Evolutionary conservation across 768 basidiomycete genomes (phyloP), one percentile per base, ranked within the genome.

Genomic region (Sporobolomyces phaffii): DNA sequence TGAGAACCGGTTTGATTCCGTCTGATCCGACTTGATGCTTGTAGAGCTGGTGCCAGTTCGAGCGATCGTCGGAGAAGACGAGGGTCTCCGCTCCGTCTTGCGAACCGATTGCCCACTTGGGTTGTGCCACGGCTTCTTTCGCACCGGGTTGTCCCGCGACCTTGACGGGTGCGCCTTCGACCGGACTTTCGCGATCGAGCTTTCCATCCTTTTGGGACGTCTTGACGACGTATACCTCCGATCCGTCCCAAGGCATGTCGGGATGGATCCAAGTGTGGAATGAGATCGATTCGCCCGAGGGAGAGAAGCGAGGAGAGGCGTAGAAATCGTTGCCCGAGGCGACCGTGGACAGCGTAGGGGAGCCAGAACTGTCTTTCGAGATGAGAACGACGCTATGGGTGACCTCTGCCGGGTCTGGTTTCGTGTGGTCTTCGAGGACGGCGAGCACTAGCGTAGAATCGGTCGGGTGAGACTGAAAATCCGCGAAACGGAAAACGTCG

Each of bases 191-290:
- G 7, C 33, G 28, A 10, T 60, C 26, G 34, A 45, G 24, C 29
- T 62, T 54, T 10, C 47, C 34, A 40, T 67, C 43, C 15, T 40
- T 36, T 13, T 57, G 40, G 24, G 62, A 45, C 38, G 86, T 78
- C n/a, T 82, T 78, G 0, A 82, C 86, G 38, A 85, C 72, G 74
- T 81, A 79, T 64, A 88, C 79, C 70, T 83, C 77, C 1, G 81
- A 79, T 5, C 84, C 85, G 72, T 87, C 83, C 86, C 87, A 90
- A 18, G 87, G 84, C 85, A 86, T 85, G 65, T 85, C 81, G 0
- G 86, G 85, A 56, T 86, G 86, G n/a, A 66, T 81, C 88, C 87
- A 88, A 66, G 85, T 81, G 45, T 84, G 78, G 84, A 85, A 90
- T 1, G 81, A 82, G 22, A 89, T 71, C 58, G 78, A 80, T 40